Evolutionary conservation across 1,284 basidiomycete genomes (phyloP), one percentile per base, ranked within the genome.

Genomic region (Phellinidium pouzarii): DNA sequence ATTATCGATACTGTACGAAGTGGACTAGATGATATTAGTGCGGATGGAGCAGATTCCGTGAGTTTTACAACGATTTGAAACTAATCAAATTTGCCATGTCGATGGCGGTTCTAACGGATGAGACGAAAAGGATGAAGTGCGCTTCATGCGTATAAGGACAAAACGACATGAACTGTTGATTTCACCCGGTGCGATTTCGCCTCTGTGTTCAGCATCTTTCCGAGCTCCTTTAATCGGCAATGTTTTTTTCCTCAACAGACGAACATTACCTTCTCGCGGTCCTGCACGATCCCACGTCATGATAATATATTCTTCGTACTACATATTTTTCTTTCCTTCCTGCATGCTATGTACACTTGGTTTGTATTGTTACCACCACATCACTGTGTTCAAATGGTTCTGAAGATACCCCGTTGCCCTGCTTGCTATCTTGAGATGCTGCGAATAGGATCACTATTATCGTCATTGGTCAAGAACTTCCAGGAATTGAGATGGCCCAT

Each of bases 81-180:
- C 22, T n/a, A 23, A n/a, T n/a, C n/a, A n/a, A n/a, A n/a, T n/a
- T 22, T 36, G 20, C 20, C 3, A 17, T 14, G 31, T 31, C 38
- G 31, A 46, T 27, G n/a, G 11, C 25, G 19, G n/a, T 17, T 14
- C 37, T 25, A 36, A 38, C 26, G 49, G 26, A 23, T 29, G 19
- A 22, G 20, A 38, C 29, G 26, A 59, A 26, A 55, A 94, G 91
- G 93, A 95, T 64, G 86, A 91, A 50, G 74, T 95, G 48, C 78
- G 82, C 54, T 92, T 96, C 64, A 82, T 96, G 78, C 75, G 93
- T 48, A 92, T 96, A 68, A 79, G 94, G 47, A 95, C 92, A 50
- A 90, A 82, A 65, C 78, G 87, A 53, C 92, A 96, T 66, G 94
- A 96, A 65, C 75, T 96, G 54, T 91, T 96, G 81, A 93, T 96